Evolutionary conservation across 208 protist species (phyloP), one percentile per base, ranked within the genome.

Genomic region (Leishmania martiniquensis): DNA sequence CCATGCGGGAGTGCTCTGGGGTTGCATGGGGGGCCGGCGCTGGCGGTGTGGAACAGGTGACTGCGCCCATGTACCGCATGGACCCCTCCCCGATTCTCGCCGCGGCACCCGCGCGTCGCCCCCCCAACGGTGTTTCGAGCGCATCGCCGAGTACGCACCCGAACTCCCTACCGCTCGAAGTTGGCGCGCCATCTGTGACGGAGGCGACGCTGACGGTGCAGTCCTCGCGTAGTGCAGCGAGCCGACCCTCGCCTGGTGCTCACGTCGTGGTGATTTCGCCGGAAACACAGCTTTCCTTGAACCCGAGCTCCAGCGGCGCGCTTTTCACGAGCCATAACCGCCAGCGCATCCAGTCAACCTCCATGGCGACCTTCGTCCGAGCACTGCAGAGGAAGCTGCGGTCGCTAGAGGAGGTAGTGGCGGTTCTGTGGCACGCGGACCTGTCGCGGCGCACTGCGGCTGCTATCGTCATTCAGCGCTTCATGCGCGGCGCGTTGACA

Each of bases 351-450:
- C 52, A 74, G n/a, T 20, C 72, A 3, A 55, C 67, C 25, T 62
- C 74, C n/a, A 51, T 90, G 17, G 37, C 80, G 20, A 79, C 47
- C 13, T 78, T 94, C 5, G 81, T 97, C 55, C 80, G 81, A 13
- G 91, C 93, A 32, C 83, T 97, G 70, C 94, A 97, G 79, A 81
- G 87, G 65, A 96, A 96, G 47, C 75, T 95, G 63, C 89, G 86
- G 55, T 80, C 84, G 25, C 70, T 96, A 29, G 85, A 86, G 34
- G 76, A 75, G 70, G 87, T 95, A 29, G 87, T 94, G 80, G 84
- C 93, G 80, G 85, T 86, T 20, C 77, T 97, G 39, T 95, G 91
- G 87, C 82, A 82, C 68, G 83, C 86, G 39, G 89, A 93, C 81
- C 79, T 97, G 71, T 70, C 81, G 4, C 82, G 89, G 9, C 86